Evolutionary conservation across 1,139 yeast genomes (phyloP), one percentile per base, ranked within the genome.

Genomic region (Hyphopichia burtonii): DNA sequence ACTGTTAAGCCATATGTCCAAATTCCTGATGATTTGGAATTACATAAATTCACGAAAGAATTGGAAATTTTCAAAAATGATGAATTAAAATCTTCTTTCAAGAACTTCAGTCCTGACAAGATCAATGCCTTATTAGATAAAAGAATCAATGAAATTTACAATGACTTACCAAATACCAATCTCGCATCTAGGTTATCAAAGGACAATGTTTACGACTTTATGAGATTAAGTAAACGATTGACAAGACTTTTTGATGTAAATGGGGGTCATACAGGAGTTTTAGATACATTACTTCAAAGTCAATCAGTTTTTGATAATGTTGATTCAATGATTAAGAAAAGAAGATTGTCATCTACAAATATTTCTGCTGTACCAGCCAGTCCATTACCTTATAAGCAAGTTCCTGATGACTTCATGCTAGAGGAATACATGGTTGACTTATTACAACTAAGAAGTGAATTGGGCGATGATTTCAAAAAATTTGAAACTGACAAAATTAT

Each of bases 391-490:
- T 70, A 70, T 42, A 58, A 43, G 20, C 76, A 70, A 43, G 44
- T 71, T 8, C 76, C 77, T 1, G 73, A 68, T 35, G 63, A 61
- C 41, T 64, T 70, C 48, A 42, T 45, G 12, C 52, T 72, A 36
- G 69, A 71, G 28, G 72, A 72, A 34, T 72, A 55, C 44, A 42
- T 53, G 16, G 48, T 50, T 16, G 76, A 71, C 44, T 58, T 72
- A 31, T 46, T 46, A n/a, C 57, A 59, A 33, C 49, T 72, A 23
- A 61, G 55, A 39, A 41, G 46, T 4, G 49, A 50, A n/a, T 43
- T 67, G 34, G 60, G 57, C n/a, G 41, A 41, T 10, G 42, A 47
- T 3, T 69, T 65, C 48, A 51, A 41, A 12, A 42, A 45, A 3
- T 37, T 44, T 4, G 33, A 47, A 10, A 18, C 46, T 1, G 43